Conservation (phyloP, 2,329 filamentous ascomycete species). For the Sporothrix brunneoviolacea region DNA sequence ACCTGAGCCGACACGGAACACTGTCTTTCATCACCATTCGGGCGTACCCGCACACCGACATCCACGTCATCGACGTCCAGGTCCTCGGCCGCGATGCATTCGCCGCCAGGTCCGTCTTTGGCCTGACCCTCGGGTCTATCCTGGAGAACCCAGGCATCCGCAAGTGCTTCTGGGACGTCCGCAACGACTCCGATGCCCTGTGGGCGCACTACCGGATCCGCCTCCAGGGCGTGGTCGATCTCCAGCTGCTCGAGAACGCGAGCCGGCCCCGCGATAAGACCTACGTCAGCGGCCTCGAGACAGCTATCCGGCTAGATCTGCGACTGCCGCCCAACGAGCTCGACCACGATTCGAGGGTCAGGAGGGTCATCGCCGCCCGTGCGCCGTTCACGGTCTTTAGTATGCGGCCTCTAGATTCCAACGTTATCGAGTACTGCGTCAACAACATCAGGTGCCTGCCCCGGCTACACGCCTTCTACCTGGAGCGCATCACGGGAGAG, state of each 20-base stretch:
- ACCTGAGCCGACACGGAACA: constrained; percentile 19
- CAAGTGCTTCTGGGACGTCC: constrained; percentile 24
- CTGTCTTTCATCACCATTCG: constrained; percentile 19
- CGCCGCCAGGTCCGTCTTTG: constrained; percentile 1
- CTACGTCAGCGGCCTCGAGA: constrained; percentile 15
- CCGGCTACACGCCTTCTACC: constrained; percentile 14
- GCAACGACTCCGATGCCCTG: constrained; percentile 24
- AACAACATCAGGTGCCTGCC: constrained; percentile 33
- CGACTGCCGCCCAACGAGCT: neutral
- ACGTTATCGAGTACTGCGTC: constrained; percentile 38
- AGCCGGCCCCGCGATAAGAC: constrained; percentile 17
- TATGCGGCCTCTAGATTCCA: constrained; percentile 33
- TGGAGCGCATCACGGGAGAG: constrained; percentile 8
- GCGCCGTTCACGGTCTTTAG: constrained; percentile 43
- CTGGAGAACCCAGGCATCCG: constrained; percentile 17
- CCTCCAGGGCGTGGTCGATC: constrained; percentile 22
- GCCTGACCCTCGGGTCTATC: constrained; percentile 18
- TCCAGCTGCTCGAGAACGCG: constrained; percentile 27
- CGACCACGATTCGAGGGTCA: constrained; percentile 27
- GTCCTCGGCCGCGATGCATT: constrained; percentile 18
- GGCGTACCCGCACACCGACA: constrained; percentile 8
- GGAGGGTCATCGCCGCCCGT: constrained; percentile 24
- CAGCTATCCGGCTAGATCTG: constrained; percentile 11
- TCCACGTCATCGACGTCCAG: constrained; percentile 21
- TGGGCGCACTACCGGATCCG: constrained; percentile 20